phyloP scores from a whole-genome alignment of 495 filamentous ascomycete genomes.

The Neurospora sp. region DNA sequence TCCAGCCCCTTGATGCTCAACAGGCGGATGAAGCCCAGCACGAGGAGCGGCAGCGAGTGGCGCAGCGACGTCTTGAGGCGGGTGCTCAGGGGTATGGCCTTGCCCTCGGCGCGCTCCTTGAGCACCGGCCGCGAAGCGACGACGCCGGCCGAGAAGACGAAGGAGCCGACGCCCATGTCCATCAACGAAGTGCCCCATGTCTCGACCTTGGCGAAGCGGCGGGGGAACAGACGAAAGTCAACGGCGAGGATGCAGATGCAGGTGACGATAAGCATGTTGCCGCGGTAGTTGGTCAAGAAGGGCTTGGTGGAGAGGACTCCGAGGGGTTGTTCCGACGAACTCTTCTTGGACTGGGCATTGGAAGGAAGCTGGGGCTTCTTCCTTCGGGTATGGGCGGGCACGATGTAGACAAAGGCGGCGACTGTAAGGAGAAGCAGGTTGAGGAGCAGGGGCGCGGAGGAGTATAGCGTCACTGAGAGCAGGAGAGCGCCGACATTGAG shows the following conservation, averaged over 20 bases:
- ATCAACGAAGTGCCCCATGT: constrained; percentile 97
- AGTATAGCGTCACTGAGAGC: constrained; percentile 80
- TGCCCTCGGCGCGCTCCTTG: constrained; percentile 49
- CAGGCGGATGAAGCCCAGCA: constrained; percentile 70
- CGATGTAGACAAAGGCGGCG: constrained; percentile 49
- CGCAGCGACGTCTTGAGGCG: constrained; percentile 56
- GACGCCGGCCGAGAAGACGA: constrained; percentile 93
- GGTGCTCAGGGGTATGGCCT: constrained; percentile 34
- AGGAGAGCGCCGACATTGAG: constrained; percentile 75
- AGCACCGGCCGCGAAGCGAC: constrained; percentile 81
- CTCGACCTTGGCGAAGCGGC: constrained; percentile 94
- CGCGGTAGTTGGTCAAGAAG: constrained; percentile 85
- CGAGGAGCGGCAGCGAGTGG: constrained; percentile 72
- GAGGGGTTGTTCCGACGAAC: constrained; percentile 8
- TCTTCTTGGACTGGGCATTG: constrained; percentile 25
- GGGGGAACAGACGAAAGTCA: constrained; percentile 86
- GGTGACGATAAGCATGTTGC: constrained; percentile 85
- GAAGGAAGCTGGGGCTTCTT: constrained; percentile 51
- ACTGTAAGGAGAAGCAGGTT: constrained; percentile 65
- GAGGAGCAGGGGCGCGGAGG: constrained; percentile 61
- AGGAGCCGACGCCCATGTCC: constrained; percentile 95
- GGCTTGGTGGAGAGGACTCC: constrained; percentile 68
- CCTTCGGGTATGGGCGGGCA: constrained; percentile 30
- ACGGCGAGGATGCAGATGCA: constrained; percentile 93
- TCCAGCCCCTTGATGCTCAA: constrained; percentile 88